These are phyloP conservation scores for Sporodiniella umbellata DNA, from an alignment of 371 early-diverging fungal genomes.

Conservation along the genomic window DNA sequence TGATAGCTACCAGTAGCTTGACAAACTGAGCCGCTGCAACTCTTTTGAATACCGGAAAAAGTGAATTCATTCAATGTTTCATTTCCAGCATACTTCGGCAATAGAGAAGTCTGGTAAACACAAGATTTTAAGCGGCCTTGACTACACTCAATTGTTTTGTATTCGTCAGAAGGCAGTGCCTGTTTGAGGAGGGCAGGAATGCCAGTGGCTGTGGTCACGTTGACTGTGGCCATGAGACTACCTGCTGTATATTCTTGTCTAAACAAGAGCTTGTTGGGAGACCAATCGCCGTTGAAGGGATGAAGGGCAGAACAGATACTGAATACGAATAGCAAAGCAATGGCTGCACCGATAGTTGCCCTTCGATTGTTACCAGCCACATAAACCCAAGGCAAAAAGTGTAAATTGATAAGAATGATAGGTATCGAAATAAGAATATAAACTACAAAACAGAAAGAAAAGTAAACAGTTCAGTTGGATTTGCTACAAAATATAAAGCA, in stretches of 20 bases:
- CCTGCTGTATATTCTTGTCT: conserved; percentile 33
- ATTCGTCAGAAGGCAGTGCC: conserved; percentile 22
- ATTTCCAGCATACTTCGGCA: conserved; percentile 28
- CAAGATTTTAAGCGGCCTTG: conserved; percentile 23
- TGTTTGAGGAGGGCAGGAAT: conserved; percentile 17
- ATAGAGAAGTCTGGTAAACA: conserved; percentile 23
- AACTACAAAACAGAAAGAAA: conserved; percentile 24
- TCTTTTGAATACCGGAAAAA: conserved; percentile 6
- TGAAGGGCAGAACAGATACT: conserved; percentile 28
- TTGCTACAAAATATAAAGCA: neutral
- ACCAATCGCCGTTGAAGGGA: conserved; percentile 35
- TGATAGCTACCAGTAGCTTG: conserved; percentile 14
- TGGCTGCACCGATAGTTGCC: conserved; percentile 2
- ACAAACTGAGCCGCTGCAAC: conserved; percentile 17
- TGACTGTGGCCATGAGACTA: conserved; percentile 20
- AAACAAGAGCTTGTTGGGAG: conserved; percentile 43
- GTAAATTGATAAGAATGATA: conserved; percentile 20
- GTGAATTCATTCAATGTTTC: conserved; percentile 19
- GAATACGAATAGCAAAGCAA: conserved; percentile 24
- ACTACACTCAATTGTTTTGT: conserved; percentile 17
- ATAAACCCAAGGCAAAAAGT: conserved; percentile 38
- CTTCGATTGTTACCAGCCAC: conserved; percentile 23
- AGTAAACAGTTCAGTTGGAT: no score
- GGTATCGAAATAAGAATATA: conserved; percentile 30
- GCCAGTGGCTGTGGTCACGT: conserved; percentile 21